Base-by-base conservation (phyloP, 2,329 filamentous ascomycete species). In the Botrytis hyacinthi region DNA sequence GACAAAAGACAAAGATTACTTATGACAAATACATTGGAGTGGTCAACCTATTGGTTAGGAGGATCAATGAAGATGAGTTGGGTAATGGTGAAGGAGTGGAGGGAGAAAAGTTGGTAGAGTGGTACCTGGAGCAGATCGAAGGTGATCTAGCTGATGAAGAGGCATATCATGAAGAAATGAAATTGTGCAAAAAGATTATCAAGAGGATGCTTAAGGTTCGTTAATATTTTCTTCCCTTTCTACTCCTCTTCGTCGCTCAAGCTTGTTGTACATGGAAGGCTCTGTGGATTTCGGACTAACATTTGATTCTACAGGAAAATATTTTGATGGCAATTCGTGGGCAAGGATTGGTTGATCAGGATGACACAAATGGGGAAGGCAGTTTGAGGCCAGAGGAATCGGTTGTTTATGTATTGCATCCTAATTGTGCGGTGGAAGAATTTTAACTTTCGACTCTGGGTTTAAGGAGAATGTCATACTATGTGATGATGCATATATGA, bases 1-100 rank as follows among this genome's bases (percentile, higher is more conserved):
- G 73, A 44, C 74, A 72, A 78, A 94, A 92, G 84, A 96, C 93
- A 71, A 96, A 94, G 79, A 95, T 99, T 80, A 97, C 94, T 5
- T 97, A 97, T 80, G 95, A 98, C 80, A 96, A 97, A 83, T 99
- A 97, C 83, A 93, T 95, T 81, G 88, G 89, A 80, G 97, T 98
- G 82, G 89, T 97, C 74, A 97, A 97, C 81, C 84, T 93, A 79
- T 86, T 99, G 65, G 93, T 98, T 44, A 89, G 91, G 77, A 90
- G 92, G 37, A 90, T 99, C 78, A 93, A 92, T 78, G 92, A 95
- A 72, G 94, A 97, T 79, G 94, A 98, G 83, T 82, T 86, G 51
- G 86, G 85, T 18, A 88, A 85, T 0, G 93, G 93, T 59, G 93
- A 97, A 77, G 96, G 96, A 73, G 91, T 98, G 18, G 92, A 94